These are phyloP conservation scores for Phoma sp. DNA, from an alignment of 2,329 filamentous ascomycete genomes.

Conservation along the genomic window DNA sequence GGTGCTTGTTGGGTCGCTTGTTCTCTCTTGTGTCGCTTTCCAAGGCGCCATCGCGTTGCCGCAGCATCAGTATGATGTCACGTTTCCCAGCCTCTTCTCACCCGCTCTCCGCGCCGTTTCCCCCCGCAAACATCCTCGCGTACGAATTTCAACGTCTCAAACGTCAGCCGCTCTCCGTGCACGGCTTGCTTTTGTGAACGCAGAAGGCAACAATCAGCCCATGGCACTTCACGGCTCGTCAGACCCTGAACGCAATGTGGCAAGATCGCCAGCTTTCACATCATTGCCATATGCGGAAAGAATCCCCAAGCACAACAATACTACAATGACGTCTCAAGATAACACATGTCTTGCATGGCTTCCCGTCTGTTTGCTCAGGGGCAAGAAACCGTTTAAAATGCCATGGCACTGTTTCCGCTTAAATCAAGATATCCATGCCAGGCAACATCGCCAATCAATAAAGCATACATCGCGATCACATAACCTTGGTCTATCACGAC, in stretches of 20 bases:
- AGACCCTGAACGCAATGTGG: slow-evolving; percentile 11
- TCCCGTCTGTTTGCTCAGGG: slow-evolving; percentile 7
- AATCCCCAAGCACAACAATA: slow-evolving; percentile 2
- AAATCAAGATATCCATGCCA: neutral
- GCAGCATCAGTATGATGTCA: slow-evolving; percentile 11
- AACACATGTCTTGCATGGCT: slow-evolving; percentile 11
- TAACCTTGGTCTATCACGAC: neutral
- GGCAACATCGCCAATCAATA: slow-evolving; percentile 3
- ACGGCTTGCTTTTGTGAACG: slow-evolving; percentile 4
- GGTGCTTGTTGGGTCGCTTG: neutral
- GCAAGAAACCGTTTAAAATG: slow-evolving; percentile 4
- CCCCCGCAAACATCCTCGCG: slow-evolving; percentile 7
- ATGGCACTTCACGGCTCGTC: slow-evolving; percentile 8
- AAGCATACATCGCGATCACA: neutral
- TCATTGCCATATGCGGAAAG: slow-evolving; percentile 15
- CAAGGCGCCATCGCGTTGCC: slow-evolving; percentile 3
- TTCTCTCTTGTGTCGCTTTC: slow-evolving; percentile 3
- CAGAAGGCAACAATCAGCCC: slow-evolving; percentile 14
- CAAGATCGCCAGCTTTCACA: slow-evolving; percentile 7
- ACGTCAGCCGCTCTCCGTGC: neutral
- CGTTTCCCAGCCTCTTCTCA: slow-evolving; percentile 4
- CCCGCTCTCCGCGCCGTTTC: slow-evolving; percentile 2
- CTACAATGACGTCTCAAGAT: slow-evolving; percentile 17
- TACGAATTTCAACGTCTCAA: neutral
- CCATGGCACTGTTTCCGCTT: neutral